phyloP scores from a whole-genome alignment of 345 rosid genomes.

The Acer campestre region DNA sequence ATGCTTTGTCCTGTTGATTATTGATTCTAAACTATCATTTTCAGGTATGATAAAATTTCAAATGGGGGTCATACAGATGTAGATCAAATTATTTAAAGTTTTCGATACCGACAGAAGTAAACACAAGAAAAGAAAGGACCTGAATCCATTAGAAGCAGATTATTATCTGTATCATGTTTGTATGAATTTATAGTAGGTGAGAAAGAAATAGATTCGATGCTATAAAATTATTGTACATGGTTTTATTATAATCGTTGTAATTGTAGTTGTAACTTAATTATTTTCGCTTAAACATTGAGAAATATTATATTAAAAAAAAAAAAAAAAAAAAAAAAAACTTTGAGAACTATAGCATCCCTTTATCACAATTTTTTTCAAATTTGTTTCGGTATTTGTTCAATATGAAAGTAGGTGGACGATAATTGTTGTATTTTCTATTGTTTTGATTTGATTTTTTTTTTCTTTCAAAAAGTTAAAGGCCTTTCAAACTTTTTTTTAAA shows the following conservation, averaged over 20 bases:
- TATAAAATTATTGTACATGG: conserved; percentile 14
- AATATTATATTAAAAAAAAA: too few species aligned
- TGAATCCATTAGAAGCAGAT: background rate
- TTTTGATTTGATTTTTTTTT: too few species aligned
- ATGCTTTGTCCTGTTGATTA: background rate
- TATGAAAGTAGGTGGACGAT: too few species aligned
- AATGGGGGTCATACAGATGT: background rate
- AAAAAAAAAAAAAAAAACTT: too few species aligned
- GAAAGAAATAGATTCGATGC: conserved; percentile 16
- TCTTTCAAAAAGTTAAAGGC: too few species aligned
- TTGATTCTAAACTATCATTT: conserved; percentile 20
- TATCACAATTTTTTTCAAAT: background rate
- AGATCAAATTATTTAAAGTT: conserved; percentile 12
- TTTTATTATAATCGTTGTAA: conserved; percentile 7
- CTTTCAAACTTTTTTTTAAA: too few species aligned
- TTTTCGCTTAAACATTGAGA: too few species aligned
- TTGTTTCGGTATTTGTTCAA: background rate
- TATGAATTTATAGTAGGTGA: conserved; percentile 9
- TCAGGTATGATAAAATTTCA: conserved; percentile 30
- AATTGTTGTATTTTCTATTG: too few species aligned
- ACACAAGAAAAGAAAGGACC: background rate
- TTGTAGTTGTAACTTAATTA: background rate
- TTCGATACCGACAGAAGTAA: conserved; percentile 2
- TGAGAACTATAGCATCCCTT: background rate
- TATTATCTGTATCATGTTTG: conserved; percentile 21